These are phyloP conservation scores for Zygosaccharomyces lentus DNA, from an alignment of 805 yeast genomes.

Conservation along the genomic window DNA sequence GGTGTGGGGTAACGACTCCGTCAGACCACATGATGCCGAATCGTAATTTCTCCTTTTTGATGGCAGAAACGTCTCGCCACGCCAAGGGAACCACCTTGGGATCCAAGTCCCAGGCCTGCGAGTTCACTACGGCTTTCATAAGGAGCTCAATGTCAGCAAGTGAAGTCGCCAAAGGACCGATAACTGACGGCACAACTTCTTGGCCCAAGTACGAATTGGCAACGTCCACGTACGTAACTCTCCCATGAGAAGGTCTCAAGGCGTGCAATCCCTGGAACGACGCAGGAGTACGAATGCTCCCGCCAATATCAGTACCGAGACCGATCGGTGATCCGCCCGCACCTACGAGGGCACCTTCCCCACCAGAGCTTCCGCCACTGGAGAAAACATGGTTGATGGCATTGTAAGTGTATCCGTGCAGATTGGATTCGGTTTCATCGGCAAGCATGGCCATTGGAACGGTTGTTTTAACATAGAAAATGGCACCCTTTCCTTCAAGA, in stretches of 20 bases:
- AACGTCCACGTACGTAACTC: constrained; percentile 33
- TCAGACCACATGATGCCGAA: constrained; percentile 21
- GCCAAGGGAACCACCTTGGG: constrained; percentile 13
- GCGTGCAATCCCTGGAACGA: constrained; percentile 46
- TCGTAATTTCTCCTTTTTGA: constrained; percentile 1
- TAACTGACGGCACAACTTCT: constrained; percentile 52
- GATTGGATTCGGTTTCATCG: constrained; percentile 50
- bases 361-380: constrained; percentile 61
- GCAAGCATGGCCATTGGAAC: constrained; percentile 63
- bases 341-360: constrained; percentile 55
- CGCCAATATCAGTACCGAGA: constrained; percentile 62
- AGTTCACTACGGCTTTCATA: constrained; percentile 35
- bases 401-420: constrained; percentile 51
- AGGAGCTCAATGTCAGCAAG: constrained; percentile 49
- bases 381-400: constrained; percentile 48
- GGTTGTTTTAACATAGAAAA: constrained; percentile 54
- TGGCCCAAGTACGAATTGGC: constrained; percentile 45
- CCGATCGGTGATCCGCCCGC: constrained; percentile 53
- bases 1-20: constrained; percentile 18
- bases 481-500: constrained; percentile 43
- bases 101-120: background rate
- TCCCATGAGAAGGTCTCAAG: constrained; percentile 22
- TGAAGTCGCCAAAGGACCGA: constrained; percentile 51
- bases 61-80: constrained; percentile 11
- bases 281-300: constrained; percentile 58